Conservation (phyloP, 2,329 filamentous ascomycete genomes). For the Aspergillus felis region DNA sequence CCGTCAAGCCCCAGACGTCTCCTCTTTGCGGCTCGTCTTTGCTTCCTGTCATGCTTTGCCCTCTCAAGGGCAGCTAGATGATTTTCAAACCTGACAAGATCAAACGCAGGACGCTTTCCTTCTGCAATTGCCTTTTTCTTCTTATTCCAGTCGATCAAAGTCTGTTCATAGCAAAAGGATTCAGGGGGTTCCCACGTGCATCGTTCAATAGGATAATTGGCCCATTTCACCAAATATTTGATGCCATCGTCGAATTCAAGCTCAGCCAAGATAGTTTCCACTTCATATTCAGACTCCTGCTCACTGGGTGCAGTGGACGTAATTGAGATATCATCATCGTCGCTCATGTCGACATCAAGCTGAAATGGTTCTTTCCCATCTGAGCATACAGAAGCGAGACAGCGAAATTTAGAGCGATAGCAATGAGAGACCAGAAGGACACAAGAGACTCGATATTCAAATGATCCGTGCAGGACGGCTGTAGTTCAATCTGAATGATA, state of each 20-base stretch:
- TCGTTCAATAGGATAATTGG: conserved; percentile 53
- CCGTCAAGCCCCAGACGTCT: conserved; percentile 16
- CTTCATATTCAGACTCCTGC: conserved; percentile 48
- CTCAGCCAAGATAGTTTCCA: conserved; percentile 54
- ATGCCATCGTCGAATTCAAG: conserved; percentile 29
- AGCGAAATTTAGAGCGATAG: not conserved
- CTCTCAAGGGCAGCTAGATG: conserved; percentile 17
- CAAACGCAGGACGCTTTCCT: conserved; percentile 28
- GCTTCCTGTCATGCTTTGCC: conserved; percentile 21
- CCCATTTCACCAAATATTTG: conserved; percentile 63
- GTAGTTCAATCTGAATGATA: not conserved
- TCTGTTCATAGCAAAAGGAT: conserved; percentile 36
- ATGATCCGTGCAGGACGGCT: not conserved
- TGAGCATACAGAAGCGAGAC: not conserved
- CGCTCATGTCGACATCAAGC: conserved; percentile 11
- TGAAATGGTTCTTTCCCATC: conserved; percentile 4
- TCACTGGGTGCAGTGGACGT: conserved; percentile 50
- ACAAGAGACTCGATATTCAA: not conserved
- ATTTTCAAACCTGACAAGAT: conserved; percentile 30
- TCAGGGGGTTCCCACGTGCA: conserved; percentile 53
- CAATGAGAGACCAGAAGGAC: not conserved
- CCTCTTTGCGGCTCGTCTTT: conserved; percentile 27
- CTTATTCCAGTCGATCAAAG: conserved; percentile 39
- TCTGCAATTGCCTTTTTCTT: conserved; percentile 30
- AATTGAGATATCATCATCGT: conserved; percentile 53